Evolutionary conservation across 352 stramenopile genomes (phyloP).

Genomic region (Pythium guiyangense): DNA sequence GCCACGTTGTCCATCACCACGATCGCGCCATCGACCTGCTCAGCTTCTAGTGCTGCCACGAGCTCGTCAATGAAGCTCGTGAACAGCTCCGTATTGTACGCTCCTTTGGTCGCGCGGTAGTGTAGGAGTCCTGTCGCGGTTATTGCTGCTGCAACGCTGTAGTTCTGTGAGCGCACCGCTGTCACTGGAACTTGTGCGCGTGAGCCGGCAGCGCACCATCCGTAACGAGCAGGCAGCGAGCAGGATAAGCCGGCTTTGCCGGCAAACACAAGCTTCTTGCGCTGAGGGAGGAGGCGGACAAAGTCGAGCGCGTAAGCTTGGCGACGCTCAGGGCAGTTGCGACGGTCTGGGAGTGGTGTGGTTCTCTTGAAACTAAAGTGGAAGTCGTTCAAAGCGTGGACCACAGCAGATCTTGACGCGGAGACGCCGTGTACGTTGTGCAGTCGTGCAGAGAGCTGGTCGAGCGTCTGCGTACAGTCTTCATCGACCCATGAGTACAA

Average conservation of each 20-base stretch:
- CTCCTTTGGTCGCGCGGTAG: background rate
- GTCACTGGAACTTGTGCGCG: background rate
- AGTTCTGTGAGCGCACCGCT: background rate
- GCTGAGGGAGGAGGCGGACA: background rate
- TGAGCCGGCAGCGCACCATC: background rate
- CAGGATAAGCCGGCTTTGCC: background rate
- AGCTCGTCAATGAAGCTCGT: background rate
- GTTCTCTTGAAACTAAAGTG: background rate
- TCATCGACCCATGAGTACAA: too few species aligned
- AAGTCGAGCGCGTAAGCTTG: background rate
- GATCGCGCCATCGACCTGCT: background rate
- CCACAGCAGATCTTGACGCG: background rate
- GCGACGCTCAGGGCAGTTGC: background rate
- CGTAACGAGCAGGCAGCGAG: background rate
- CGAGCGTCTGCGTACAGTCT: too few species aligned
- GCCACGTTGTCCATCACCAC: background rate
- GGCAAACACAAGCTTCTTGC: background rate
- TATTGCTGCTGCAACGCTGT: background rate
- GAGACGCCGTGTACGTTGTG: background rate
- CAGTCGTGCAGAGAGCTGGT: too few species aligned
- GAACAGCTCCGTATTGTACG: background rate
- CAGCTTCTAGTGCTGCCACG: background rate
- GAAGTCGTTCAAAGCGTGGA: background rate
- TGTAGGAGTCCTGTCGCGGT: background rate
- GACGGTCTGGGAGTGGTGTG: background rate